Conservation (phyloP, 129 eudicot species). For the Cynara cardunculus region DNA sequence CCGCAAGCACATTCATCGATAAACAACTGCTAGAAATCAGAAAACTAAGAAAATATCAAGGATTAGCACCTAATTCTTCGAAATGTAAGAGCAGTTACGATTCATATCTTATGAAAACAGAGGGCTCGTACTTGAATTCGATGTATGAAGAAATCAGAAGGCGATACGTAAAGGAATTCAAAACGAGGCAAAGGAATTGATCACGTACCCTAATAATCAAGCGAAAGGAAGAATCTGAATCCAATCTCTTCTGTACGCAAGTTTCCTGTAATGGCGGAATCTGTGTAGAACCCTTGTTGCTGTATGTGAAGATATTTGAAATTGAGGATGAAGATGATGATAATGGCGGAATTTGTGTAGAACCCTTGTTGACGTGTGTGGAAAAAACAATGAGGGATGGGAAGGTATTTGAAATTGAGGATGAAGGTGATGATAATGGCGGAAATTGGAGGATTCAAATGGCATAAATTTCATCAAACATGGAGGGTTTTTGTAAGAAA, state of each 20-base stretch:
- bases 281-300: neutral
- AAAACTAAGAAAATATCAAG: neutral
- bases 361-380: neutral
- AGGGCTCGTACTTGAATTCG: neutral
- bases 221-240: neutral
- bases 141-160: neutral
- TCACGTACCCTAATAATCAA: conserved; percentile 7
- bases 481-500: neutral
- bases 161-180: neutral
- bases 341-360: neutral
- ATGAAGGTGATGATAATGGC: neutral
- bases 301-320: neutral
- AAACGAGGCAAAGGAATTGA: neutral
- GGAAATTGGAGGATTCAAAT: conserved; percentile 1
- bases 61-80: neutral
- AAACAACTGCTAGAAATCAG: neutral
- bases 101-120: neutral
- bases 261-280: neutral
- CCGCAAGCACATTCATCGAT: conserved; percentile 7
- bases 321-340: no score
- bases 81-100: conserved; percentile 7
- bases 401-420: conserved; percentile 5
- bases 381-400: neutral
- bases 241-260: neutral
- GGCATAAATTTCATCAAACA: neutral